Evolutionary conservation across 345 rosid species (phyloP).

Genomic region (Theobroma cacao): DNA sequence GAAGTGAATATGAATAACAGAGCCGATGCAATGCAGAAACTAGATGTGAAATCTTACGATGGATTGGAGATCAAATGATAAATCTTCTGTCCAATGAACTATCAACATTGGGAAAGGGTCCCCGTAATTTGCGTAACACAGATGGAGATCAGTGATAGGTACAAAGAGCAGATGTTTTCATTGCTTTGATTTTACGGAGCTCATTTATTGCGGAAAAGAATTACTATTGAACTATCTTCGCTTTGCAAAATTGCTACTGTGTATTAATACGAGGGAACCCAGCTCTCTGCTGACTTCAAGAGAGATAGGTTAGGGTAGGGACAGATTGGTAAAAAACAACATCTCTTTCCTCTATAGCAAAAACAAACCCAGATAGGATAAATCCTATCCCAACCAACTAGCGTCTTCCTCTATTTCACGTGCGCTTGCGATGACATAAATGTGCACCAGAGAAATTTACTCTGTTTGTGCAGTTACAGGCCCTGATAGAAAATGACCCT

Average conservation of each 20-base stretch:
- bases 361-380: not conserved
- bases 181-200: not conserved
- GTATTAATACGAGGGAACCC: not conserved
- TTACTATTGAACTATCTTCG: not conserved
- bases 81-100: slow-evolving; percentile 17
- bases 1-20: not conserved
- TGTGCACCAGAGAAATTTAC: not conserved
- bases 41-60: not conserved
- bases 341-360: not conserved
- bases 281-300: not conserved
- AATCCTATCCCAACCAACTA: not conserved
- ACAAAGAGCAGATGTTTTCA: slow-evolving; percentile 8
- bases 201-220: not conserved
- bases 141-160: slow-evolving; percentile 9
- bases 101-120: slow-evolving; percentile 19
- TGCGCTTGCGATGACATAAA: not conserved
- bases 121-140: slow-evolving; percentile 14
- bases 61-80: not conserved
- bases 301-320: not conserved
- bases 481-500: not conserved
- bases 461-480: not conserved
- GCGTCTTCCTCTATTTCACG: not conserved
- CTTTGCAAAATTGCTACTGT: not conserved
- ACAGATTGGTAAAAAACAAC: not conserved
- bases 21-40: not conserved